Conservation (phyloP, 352 stramenopile species). For the Phytophthora sp. region DNA sequence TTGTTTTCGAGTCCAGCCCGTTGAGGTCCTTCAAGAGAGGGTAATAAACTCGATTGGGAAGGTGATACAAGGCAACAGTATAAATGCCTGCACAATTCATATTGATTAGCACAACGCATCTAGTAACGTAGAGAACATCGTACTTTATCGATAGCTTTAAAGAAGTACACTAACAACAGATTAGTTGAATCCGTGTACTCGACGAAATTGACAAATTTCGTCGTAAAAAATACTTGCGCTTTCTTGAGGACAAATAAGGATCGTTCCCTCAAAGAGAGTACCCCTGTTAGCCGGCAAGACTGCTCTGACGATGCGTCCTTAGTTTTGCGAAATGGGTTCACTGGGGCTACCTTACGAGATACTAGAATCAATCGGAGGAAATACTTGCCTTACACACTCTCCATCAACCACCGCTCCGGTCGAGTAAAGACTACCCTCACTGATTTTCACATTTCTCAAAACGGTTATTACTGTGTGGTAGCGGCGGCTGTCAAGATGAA, state of each 20-base stretch:
- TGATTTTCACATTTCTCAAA: background rate
- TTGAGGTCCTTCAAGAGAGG: too few species aligned
- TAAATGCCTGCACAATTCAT: too few species aligned
- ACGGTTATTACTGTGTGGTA: background rate
- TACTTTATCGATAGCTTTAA: too few species aligned
- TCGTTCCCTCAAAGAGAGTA: background rate
- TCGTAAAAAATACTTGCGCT: constrained; percentile 2
- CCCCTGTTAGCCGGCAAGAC: background rate
- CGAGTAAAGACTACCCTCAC: background rate
- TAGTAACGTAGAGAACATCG: too few species aligned
- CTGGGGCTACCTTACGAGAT: background rate
- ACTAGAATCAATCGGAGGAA: too few species aligned
- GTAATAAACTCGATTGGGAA: too few species aligned
- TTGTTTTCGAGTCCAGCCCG: background rate
- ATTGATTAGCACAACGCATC: too few species aligned
- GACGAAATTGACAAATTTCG: background rate
- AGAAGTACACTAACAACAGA: background rate
- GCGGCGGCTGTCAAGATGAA: background rate
- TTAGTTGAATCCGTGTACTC: background rate
- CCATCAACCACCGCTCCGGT: background rate
- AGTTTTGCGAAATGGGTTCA: background rate
- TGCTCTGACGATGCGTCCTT: background rate
- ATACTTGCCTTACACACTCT: too few species aligned
- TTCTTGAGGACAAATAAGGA: background rate
- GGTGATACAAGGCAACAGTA: too few species aligned